Evolutionary conservation across 148 eudicot genomes (phyloP).

Genomic region (Heliamphora exappendiculata): DNA sequence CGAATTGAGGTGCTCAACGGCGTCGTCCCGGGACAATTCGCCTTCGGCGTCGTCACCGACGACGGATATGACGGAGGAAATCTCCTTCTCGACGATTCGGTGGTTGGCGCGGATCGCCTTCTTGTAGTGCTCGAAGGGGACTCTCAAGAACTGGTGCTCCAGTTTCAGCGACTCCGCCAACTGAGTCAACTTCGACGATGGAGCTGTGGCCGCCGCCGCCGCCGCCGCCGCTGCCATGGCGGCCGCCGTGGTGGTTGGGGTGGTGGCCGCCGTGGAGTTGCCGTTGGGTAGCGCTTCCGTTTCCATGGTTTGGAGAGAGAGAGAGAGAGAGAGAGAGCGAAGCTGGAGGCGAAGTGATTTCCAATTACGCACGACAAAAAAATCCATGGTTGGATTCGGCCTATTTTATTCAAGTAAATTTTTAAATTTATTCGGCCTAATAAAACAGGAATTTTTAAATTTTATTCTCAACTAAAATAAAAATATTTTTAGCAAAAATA

Average conservation of each 20-base stretch:
- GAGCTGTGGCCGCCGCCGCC: constrained; percentile 15
- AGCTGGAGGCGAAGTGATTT: not conserved
- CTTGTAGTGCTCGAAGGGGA: constrained; percentile 95
- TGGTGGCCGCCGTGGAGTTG: constrained; percentile 23
- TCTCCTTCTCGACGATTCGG: constrained; percentile 77
- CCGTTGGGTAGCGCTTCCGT: constrained; percentile 52
- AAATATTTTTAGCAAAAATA: no score
- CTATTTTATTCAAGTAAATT: no score
- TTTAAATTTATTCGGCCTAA: no score
- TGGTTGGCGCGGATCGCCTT: constrained; percentile 81
- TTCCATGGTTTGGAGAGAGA: constrained; percentile 34
- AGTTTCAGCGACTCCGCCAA: constrained; percentile 67
- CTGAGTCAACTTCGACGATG: constrained; percentile 32
- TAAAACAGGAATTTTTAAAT: no score
- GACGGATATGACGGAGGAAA: constrained; percentile 58
- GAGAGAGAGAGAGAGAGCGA: not conserved
- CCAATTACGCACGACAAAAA: no score
- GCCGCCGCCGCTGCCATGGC: constrained; percentile 16
- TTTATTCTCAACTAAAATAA: no score
- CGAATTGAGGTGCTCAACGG: constrained; percentile 59
- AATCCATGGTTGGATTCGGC: no score
- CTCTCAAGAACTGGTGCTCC: constrained; percentile 85
- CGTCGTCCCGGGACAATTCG: constrained; percentile 49
- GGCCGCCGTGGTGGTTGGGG: constrained; percentile 9
- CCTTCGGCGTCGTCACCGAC: constrained; percentile 39